Conservation (phyloP, 139 green algal species). For the Mychonastes homosphaera region DNA sequence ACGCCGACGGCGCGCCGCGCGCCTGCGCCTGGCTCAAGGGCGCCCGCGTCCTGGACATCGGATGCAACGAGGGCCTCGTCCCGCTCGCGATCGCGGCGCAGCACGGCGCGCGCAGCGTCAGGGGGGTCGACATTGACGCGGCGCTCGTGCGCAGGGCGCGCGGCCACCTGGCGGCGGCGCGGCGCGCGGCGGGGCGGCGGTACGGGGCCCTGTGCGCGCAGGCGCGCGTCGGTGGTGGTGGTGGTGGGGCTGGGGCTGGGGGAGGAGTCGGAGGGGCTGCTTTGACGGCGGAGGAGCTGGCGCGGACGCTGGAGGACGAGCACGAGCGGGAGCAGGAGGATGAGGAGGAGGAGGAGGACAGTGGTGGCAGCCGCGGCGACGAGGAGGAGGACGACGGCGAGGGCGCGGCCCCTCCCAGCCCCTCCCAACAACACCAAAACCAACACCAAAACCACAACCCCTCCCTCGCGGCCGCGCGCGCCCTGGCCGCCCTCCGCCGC, state of each 20-base stretch:
- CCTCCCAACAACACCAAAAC: neutral
- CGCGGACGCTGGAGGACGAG: neutral
- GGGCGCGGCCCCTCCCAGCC: too few relatives aligned
- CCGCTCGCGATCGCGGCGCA: conserved; percentile 56
- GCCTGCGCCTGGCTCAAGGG: conserved; percentile 69
- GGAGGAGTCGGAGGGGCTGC: neutral
- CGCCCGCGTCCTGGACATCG: conserved; percentile 67
- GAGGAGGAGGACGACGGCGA: conserved; percentile 2
- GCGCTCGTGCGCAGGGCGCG: conserved; percentile 50
- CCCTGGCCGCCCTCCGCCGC: neutral
- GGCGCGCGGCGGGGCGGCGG: conserved; percentile 18
- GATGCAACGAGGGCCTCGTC: conserved; percentile 88
- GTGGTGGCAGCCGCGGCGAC: neutral
- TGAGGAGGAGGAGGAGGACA: neutral
- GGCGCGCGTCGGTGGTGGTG: neutral
- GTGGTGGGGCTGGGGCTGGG: neutral
- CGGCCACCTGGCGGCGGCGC: conserved; percentile 30
- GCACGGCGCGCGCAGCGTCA: conserved; percentile 26
- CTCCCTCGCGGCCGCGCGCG: too few relatives aligned
- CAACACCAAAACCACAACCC: neutral
- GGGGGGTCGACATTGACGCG: conserved; percentile 79
- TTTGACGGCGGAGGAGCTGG: neutral
- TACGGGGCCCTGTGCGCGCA: neutral
- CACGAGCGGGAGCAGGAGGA: neutral
- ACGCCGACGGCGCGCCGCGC: too few relatives aligned